These are phyloP conservation scores for Diplodia mutila DNA, from an alignment of 2,329 filamentous ascomycete genomes.

Conservation along the genomic window DNA sequence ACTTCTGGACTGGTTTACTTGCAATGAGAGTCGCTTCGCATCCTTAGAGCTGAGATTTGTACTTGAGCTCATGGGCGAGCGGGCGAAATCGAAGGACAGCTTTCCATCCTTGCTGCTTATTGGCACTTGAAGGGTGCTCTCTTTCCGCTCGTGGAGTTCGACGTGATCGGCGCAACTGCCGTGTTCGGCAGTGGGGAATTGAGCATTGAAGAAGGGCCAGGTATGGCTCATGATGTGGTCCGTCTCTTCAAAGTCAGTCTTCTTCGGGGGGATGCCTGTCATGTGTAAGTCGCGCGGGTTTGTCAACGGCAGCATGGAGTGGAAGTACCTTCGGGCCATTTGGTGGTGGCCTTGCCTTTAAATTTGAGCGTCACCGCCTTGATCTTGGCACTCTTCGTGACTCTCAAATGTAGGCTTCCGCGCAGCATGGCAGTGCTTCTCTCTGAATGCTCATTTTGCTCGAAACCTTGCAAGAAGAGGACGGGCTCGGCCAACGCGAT, in stretches of 20 bases:
- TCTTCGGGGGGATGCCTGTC: conserved; percentile 79
- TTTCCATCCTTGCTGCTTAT: conserved; percentile 36
- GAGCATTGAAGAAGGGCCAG: conserved; percentile 89
- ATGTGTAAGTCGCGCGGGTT: conserved; percentile 4
- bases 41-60: conserved; percentile 55
- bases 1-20: conserved; percentile 80
- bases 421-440: conserved; percentile 80
- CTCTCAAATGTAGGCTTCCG: conserved; percentile 77
- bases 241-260: conserved; percentile 80
- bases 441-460: conserved; percentile 66
- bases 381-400: conserved; percentile 89
- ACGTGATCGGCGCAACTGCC: conserved; percentile 67
- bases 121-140: conserved; percentile 12
- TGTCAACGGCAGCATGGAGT: conserved; percentile 25
- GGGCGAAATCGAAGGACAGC: conserved; percentile 38
- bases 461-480: conserved; percentile 77
- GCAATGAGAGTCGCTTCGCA: conserved; percentile 72
- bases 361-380: conserved; percentile 89
- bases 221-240: conserved; percentile 86
- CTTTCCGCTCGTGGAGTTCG: conserved; percentile 54
- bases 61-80: conserved; percentile 50
- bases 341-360: conserved; percentile 80
- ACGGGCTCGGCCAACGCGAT: conserved; percentile 80
- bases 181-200: conserved; percentile 62
- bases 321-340: conserved; percentile 82